Base-by-base conservation (phyloP, 192 early-diverging fungal genomes). In the Podila epigama region DNA sequence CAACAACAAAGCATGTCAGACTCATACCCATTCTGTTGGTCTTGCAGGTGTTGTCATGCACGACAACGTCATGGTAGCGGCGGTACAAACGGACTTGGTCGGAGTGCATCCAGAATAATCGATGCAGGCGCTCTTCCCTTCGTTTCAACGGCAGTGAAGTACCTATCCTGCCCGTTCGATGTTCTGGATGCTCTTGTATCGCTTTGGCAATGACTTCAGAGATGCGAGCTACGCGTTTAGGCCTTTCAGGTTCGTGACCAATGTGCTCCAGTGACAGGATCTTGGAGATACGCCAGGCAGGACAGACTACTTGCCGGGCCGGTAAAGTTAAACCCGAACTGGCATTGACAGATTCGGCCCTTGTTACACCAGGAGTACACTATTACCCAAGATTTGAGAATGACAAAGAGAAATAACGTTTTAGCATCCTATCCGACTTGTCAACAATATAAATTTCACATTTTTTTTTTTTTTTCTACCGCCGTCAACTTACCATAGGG, bases 101-200 rank as follows among this genome's bases (percentile, higher is more conserved):
- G 25, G 58, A 39, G 42, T n/a, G 5, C 58, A 59, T 59, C 58
- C 58, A 59, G 27, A 59, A 59, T 39, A 59, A 13, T 18, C 37
- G 18, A 41, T 36, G n/a, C n/a, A n/a, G n/a, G n/a, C n/a, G n/a
- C n/a, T n/a, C n/a, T n/a, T n/a, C n/a, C n/a, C n/a, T n/a, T n/a
- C n/a, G n/a, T n/a, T n/a, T n/a, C n/a, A n/a, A n/a, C 9, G n/a
- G 42, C 20, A 59, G n/a, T 15, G 37, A 22, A 15, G 34, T 22
- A 7, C 25, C 42, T 27, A 25, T 41, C 58, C 58, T 29, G 25
- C 20, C 12, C 20, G 52, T 29, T 5, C 31, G 10, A 20, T 3
- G 16, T 27, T 27, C 10, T 29, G 29, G 12, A 31, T 6, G 52
- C 29, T 53, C 52, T 12, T 53, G 22, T 5, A 53, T 31, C n/a